These are phyloP conservation scores for Phytophthora colocasiae DNA, from an alignment of 352 stramenopile genomes.

Conservation along the genomic window DNA sequence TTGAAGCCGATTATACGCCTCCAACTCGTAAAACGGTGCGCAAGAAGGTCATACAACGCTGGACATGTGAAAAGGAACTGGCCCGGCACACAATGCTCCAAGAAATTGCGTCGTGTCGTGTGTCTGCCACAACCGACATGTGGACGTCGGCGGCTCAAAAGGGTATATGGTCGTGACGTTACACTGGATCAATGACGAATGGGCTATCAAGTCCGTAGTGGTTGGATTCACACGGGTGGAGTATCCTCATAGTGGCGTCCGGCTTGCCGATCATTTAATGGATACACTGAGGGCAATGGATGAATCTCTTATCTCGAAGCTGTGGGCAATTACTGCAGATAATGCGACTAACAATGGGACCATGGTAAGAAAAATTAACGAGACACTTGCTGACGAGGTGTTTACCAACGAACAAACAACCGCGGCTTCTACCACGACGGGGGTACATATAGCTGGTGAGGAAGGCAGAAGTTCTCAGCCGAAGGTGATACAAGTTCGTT, in stretches of 20 bases:
- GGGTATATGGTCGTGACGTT: conserved; percentile 6
- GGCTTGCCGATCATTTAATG: conserved; percentile 1
- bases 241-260: conserved; percentile 2
- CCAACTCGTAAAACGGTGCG: too few species aligned
- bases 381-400: neutral
- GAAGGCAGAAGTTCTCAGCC: neutral
- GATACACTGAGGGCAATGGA: conserved; percentile 17
- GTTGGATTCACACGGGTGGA: conserved; percentile 22
- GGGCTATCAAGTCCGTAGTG: conserved; percentile 11
- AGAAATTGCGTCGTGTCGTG: neutral
- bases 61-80: conserved; percentile 11
- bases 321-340: conserved; percentile 2
- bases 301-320: neutral
- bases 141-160: conserved; percentile 25
- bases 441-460: too few species aligned
- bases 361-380: neutral
- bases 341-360: conserved; percentile 12
- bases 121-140: conserved; percentile 25
- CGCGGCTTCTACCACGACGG: neutral
- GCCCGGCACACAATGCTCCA: neutral
- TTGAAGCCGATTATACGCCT: neutral
- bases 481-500: conserved; percentile 15
- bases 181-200: conserved; percentile 22
- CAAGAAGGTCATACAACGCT: neutral
- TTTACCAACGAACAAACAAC: neutral